Evolutionary conservation across 306 rosid genomes (phyloP).

Genomic region (Crotalaria pallida): DNA sequence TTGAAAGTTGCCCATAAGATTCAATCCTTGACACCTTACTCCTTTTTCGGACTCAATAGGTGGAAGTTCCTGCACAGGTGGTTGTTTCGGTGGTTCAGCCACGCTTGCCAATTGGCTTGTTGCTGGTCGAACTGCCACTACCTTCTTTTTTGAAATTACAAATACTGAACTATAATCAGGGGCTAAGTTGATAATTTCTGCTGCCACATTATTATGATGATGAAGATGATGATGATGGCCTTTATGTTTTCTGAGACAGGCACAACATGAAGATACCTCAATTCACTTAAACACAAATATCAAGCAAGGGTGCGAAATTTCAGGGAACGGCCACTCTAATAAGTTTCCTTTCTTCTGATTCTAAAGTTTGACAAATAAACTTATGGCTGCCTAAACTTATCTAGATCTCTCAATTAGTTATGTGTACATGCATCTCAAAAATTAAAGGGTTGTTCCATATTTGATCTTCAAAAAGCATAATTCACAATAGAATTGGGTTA

Average conservation of each 20-base stretch:
- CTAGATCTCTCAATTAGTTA: no score
- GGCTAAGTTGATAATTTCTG: conserved; percentile 47
- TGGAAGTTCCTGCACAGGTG: conserved; percentile 22
- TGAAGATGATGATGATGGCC: neutral
- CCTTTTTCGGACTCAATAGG: conserved; percentile 31
- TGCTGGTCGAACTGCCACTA: conserved; percentile 51
- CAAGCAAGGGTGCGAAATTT: no score
- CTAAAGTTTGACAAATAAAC: no score
- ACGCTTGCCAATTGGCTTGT: conserved; percentile 42
- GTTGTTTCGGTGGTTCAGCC: conserved; percentile 46
- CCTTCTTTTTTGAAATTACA: conserved; percentile 74
- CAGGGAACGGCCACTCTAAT: no score
- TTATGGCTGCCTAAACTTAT: no score
- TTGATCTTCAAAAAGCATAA: no score
- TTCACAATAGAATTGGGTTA: no score
- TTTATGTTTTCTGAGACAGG: conserved; percentile 51
- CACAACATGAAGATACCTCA: conserved; percentile 14
- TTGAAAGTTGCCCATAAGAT: neutral
- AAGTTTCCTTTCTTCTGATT: no score
- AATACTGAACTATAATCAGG: conserved; percentile 70
- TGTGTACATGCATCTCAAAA: no score
- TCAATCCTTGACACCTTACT: conserved; percentile 30
- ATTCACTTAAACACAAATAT: neutral
- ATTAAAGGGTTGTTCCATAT: no score
- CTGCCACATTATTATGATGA: conserved; percentile 30